These are phyloP conservation scores for Fusarium solani-melongenae DNA, from an alignment of 2,329 filamentous ascomycete species.

Conservation along the genomic window DNA sequence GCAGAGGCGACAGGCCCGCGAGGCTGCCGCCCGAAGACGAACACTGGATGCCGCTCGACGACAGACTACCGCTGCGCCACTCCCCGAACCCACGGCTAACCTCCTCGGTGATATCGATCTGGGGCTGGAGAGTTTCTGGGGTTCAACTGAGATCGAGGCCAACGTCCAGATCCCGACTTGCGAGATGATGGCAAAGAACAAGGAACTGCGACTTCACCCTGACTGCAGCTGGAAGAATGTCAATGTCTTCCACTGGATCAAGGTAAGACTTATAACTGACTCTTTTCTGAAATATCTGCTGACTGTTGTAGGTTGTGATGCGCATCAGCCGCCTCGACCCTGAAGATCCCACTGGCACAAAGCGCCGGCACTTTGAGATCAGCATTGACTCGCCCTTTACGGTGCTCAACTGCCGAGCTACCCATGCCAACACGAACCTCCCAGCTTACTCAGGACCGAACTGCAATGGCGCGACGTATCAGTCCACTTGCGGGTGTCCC, in stretches of 20 bases:
- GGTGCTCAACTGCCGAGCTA: constrained; percentile 92
- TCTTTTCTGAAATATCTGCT: constrained; percentile 1
- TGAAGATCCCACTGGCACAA: constrained; percentile 75
- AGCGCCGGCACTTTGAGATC: constrained; percentile 92
- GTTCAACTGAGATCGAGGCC: constrained; percentile 93
- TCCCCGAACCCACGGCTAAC: constrained; percentile 71
- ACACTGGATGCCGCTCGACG: constrained; percentile 63
- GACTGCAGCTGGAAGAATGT: constrained; percentile 96
- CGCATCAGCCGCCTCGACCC: constrained; percentile 87
- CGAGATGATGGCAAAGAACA: constrained; percentile 82
- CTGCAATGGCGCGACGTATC: constrained; percentile 56
- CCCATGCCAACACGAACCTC: constrained; percentile 86
- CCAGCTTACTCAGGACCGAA: constrained; percentile 77
- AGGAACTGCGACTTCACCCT: constrained; percentile 75
- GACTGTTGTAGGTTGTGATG: constrained; percentile 79
- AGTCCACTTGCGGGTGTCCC: constrained; percentile 65
- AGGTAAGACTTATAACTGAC: constrained; percentile 65
- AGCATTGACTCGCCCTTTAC: constrained; percentile 97
- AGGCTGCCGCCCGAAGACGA: constrained; percentile 60
- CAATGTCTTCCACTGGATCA: constrained; percentile 96
- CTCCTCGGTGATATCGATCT: constrained; percentile 83
- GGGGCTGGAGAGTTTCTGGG: constrained; percentile 77
- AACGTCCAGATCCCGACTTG: constrained; percentile 93
- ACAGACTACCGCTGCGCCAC: constrained; percentile 50
- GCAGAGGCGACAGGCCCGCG: constrained; percentile 60